Base-by-base conservation (phyloP, 352 stramenopile species). In the Phytopythium oedochilum region DNA sequence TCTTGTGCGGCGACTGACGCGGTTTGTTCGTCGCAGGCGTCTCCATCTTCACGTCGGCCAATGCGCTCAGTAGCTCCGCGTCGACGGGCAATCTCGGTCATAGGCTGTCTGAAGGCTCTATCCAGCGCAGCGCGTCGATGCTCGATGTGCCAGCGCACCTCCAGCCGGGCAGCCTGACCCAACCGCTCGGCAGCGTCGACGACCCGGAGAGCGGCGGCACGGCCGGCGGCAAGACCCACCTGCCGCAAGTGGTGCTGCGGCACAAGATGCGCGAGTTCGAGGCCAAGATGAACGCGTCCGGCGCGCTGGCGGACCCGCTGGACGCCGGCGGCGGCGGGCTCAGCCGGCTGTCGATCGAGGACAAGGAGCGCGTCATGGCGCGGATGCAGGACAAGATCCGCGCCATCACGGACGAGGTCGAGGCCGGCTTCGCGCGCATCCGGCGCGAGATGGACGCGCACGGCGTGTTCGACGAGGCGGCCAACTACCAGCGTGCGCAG, bases 221-320 rank as follows among this genome's bases (percentile, higher is more conserved):
- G 15, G n/a, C 17, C 20, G n/a, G 5, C 17, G 22, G 40, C n/a
- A 87, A 85, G 57, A 65, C 62, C 35, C 76, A 89, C 53, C 47
- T 89, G 32, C 81, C 81, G 1, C 77, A 89, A 15, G 75, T 90
- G 18, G 72, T 92, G 40, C 45, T 92, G 39, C 68, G 71, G 53
- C 79, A 92, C 63, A 92, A 92, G 50, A 87, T 89, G 78, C 65
- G 81, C 53, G 78, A 88, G 40, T 90, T 90, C 57, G 79, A 92
- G 53, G 78, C 79, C 17, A 82, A 83, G 31, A 84, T 76, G 29
- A 79, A 71, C 53, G 56, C 67, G 10, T 49, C 46, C 8, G 73
- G 75, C 18, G 68, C 58, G 12, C 50, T 88, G 26, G 36, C 57
- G 10, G 78, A 88, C 34, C 78, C 79, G 44, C 57, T 83, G 10